Evolutionary conservation across 73 alveolate species (phyloP).

Genomic region (Breviolum minutum): DNA sequence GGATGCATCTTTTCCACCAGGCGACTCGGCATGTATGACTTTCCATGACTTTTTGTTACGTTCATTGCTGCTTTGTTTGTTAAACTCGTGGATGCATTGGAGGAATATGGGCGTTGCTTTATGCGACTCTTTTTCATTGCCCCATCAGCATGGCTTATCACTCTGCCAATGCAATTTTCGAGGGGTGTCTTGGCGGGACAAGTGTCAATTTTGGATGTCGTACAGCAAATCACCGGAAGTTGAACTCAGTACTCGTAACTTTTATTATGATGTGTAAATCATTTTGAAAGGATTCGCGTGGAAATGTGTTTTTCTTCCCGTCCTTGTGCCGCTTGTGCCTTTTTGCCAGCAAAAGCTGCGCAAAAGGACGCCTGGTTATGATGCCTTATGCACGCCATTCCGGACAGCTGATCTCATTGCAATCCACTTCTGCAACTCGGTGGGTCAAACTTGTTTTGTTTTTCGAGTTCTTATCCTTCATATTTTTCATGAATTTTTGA

Average conservation of each 20-base stretch:
- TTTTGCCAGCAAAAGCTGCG: not conserved
- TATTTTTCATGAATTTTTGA: no score
- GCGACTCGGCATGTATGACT: not conserved
- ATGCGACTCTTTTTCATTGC: conserved; percentile 27
- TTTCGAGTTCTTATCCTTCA: not conserved
- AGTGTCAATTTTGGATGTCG: not conserved
- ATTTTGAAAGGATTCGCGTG: no score
- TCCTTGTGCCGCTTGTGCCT: no score
- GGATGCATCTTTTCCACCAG: conserved; percentile 52
- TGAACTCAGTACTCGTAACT: no score
- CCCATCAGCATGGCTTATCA: conserved; percentile 78
- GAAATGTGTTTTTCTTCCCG: no score
- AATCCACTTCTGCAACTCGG: conserved; percentile 39
- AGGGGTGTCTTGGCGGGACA: not conserved
- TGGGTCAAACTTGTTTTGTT: not conserved
- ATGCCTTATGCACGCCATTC: conserved; percentile 56
- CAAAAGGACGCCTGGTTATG: conserved; percentile 45
- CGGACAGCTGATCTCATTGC: conserved; percentile 62
- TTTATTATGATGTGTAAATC: no score
- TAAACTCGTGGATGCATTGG: not conserved
- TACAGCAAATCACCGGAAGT: no score
- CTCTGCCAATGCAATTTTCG: conserved; percentile 15
- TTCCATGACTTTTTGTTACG: no score
- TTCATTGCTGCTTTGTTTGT: not conserved
- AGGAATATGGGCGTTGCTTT: conserved; percentile 68